Conservation (phyloP, 352 stramenopile genomes). For the Ochromonadaceae sp. region DNA sequence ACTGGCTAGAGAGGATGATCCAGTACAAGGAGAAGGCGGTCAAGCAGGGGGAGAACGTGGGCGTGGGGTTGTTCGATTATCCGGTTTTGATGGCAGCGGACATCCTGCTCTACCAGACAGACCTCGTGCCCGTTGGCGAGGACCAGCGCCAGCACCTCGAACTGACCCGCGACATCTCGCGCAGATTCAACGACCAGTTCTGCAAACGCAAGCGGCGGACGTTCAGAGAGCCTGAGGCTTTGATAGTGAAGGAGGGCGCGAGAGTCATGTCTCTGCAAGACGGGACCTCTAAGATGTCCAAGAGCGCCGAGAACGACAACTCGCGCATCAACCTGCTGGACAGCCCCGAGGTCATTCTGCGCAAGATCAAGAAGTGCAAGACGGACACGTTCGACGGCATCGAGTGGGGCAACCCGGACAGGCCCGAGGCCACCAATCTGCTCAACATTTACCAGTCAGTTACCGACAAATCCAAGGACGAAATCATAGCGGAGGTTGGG, state of each 20-base stretch:
- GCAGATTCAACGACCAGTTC: slow-evolving; percentile 90
- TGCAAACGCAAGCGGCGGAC: slow-evolving; percentile 50
- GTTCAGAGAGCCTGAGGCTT: slow-evolving; percentile 51
- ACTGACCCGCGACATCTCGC: slow-evolving; percentile 86
- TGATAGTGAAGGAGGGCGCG: slow-evolving; percentile 65
- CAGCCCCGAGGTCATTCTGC: slow-evolving; percentile 45
- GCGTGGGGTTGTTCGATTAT: slow-evolving; percentile 88
- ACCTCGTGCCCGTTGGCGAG: slow-evolving; percentile 90
- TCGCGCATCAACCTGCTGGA: slow-evolving; percentile 87
- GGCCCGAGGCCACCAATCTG: slow-evolving; percentile 86
- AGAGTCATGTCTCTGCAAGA: slow-evolving; percentile 94
- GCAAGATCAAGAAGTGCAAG: slow-evolving; percentile 68
- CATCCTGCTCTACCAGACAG: slow-evolving; percentile 94
- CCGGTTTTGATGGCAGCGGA: slow-evolving; percentile 97
- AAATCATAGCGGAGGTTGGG: slow-evolving; percentile 46
- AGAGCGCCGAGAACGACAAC: slow-evolving; percentile 70
- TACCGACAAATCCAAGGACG: slow-evolving; percentile 50
- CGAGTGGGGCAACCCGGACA: slow-evolving; percentile 77
- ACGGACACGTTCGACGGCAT: slow-evolving; percentile 73
- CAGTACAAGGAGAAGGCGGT: slow-evolving; percentile 98
- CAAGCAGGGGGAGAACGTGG: slow-evolving; percentile 56
- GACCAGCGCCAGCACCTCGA: slow-evolving; percentile 97
- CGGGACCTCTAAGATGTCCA: slow-evolving; percentile 96
- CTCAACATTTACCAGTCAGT: slow-evolving; percentile 75
- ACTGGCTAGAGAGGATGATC: slow-evolving; percentile 97